Conservation (phyloP, 495 filamentous ascomycete species). For the Corynascus novoguineensis region DNA sequence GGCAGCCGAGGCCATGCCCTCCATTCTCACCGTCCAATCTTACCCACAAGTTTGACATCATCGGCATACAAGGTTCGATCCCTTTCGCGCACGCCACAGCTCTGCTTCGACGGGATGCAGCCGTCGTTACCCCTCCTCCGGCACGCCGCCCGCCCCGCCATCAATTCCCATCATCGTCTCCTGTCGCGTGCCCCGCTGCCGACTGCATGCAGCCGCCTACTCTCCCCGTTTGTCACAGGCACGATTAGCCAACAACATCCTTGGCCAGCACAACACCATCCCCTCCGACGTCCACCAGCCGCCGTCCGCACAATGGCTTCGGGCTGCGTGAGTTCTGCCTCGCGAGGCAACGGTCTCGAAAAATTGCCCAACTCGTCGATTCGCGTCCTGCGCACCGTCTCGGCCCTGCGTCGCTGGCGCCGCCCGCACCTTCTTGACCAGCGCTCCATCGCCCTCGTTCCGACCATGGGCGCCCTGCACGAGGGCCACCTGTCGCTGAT, state of each 20-base stretch:
- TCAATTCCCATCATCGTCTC: conserved; percentile 10
- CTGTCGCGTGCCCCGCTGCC: conserved; percentile 26
- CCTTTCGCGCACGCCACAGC: background rate
- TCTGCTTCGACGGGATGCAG: conserved; percentile 19
- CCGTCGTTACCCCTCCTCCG: conserved; percentile 26
- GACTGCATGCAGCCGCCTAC: background rate
- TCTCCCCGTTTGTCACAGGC: background rate
- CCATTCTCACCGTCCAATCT: background rate
- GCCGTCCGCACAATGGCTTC: conserved; percentile 35
- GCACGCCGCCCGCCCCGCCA: conserved; percentile 24
- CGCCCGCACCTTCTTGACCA: conserved; percentile 59
- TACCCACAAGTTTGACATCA: too few species aligned
- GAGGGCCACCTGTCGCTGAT: conserved; percentile 84
- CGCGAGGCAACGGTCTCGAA: conserved; percentile 18
- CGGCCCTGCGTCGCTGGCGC: conserved; percentile 65
- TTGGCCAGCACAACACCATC: background rate
- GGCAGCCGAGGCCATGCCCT: background rate
- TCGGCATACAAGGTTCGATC: too few species aligned
- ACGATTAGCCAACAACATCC: background rate
- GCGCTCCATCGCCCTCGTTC: conserved; percentile 78
- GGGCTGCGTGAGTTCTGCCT: background rate
- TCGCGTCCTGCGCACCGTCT: conserved; percentile 68
- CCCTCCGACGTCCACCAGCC: background rate
- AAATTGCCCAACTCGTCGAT: conserved; percentile 53
- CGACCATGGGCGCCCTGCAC: conserved; percentile 96